Evolutionary conservation across 1,284 basidiomycete species (phyloP), one percentile per base, ranked within the genome.

Genomic region (Ustilago sp.): DNA sequence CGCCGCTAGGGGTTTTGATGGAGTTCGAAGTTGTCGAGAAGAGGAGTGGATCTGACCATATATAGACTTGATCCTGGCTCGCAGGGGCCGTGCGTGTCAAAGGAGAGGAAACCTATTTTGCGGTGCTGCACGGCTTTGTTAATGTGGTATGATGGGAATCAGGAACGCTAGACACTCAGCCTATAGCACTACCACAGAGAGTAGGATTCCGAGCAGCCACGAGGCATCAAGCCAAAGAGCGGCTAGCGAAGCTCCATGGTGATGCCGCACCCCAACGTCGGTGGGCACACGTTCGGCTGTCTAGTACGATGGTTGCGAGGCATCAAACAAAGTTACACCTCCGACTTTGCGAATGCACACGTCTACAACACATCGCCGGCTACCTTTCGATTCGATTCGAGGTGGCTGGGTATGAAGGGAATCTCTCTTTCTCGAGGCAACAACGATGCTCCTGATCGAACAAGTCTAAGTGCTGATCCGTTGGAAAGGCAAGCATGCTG

Each of bases 191-290:
- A 28, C 23, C 23, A 28, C 23, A 2, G 35, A n/a, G 15, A 43
- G 23, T 48, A 43, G 32, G 36, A 38, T 41, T 39, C 51, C 39
- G 59, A 61, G 50, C 7, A 13, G 2, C 34, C 48, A 52, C 59
- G 48, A 38, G 50, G 50, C 23, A 19, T 12, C 17, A 19, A 6
- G 19, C 15, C 4, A 17, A 17, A n/a, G 45, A 47, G 45, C 19
- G 8, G 4, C 8, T 15, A 38, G 36, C 45, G n/a, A 47, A 47
- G 11, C n/a, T 17, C 45, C 23, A 28, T 28, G 23, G 23, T 28
- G 23, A 28, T 28, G 23, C 23, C 23, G 23, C 23, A 28, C 3
- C 23, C 39, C 39, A 41, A 17, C 17, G 39, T 41, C 12, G 4
- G 12, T 41, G 39, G 4, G 23, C 23, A 28, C 23, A 28, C 23